A percentile compares a stretch with the other conserved stretches of the same genome.
These are phyloP conservation scores for Xylaria sp. DNA, from an alignment of 2,329 filamentous ascomycete genomes.

Conservation along the genomic window DNA sequence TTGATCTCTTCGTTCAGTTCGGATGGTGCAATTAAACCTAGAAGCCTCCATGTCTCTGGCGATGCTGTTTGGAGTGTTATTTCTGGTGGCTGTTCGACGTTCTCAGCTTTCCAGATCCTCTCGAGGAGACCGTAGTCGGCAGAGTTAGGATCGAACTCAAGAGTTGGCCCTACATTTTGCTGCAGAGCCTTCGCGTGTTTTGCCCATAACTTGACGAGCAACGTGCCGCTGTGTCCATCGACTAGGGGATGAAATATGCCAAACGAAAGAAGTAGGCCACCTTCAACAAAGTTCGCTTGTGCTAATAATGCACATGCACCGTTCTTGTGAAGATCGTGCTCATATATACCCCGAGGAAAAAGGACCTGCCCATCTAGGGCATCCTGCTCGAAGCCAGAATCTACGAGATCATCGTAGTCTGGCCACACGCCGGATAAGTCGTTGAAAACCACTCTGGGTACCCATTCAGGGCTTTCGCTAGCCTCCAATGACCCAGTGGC, in stretches of 20 bases:
- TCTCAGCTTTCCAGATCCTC: constrained; percentile 15
- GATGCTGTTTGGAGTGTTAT: constrained; percentile 5
- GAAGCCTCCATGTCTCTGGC: constrained; percentile 20
- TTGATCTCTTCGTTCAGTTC: constrained; percentile 8
- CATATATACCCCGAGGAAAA: constrained; percentile 14
- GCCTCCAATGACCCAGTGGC: constrained; percentile 8
- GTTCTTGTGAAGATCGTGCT: constrained; percentile 9
- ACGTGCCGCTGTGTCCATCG: constrained; percentile 18
- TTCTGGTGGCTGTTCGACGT: not conserved
- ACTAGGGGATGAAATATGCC: constrained; percentile 20
- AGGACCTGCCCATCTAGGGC: constrained; percentile 11
- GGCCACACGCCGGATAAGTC: constrained; percentile 16
- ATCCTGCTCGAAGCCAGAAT: constrained; percentile 16
- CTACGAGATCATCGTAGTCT: constrained; percentile 18
- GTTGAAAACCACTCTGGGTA: constrained; percentile 14
- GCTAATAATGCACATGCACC: constrained; percentile 11
- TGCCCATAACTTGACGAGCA: constrained; percentile 20
- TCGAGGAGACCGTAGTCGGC: constrained; percentile 16
- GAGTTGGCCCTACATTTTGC: constrained; percentile 4
- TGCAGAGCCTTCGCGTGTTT: constrained; percentile 16
- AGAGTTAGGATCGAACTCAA: constrained; percentile 14
- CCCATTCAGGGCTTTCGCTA: constrained; percentile 10
- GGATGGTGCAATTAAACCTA: constrained; percentile 16
- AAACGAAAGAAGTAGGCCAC: constrained; percentile 18
- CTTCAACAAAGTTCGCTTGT: constrained; percentile 20